phyloP scores from a whole-genome alignment of 192 early-diverging fungal species.

The Coemansia sp. region DNA sequence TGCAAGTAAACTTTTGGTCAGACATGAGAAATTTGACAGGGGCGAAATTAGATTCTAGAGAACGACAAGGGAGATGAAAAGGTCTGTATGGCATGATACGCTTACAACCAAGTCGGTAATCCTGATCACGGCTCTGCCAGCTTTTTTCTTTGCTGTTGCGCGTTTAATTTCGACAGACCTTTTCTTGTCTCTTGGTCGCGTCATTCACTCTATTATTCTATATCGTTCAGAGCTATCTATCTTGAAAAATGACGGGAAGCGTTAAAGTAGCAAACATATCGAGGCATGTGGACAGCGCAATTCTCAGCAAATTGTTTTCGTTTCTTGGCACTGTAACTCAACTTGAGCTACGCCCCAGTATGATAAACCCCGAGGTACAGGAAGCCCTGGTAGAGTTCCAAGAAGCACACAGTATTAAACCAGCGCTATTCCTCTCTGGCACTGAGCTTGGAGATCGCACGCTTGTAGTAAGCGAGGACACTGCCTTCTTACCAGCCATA shows the following conservation, averaged over 20 bases:
- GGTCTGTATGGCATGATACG: no score
- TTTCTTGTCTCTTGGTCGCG: constrained; percentile 1
- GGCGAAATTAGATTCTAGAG: neutral
- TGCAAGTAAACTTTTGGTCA: constrained; percentile 19
- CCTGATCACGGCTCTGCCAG: no score
- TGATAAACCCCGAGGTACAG: constrained; percentile 55
- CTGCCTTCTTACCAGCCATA: neutral
- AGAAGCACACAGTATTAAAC: constrained; percentile 43
- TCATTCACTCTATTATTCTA: neutral
- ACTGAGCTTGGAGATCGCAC: constrained; percentile 66
- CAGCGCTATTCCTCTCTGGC: constrained; percentile 66
- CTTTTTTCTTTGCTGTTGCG: no score
- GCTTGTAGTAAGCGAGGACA: constrained; percentile 54
- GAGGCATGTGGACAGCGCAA: constrained; percentile 54
- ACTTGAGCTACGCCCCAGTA: constrained; percentile 15
- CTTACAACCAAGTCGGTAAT: no score
- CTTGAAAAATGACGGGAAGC: neutral
- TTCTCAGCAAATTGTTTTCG: constrained; percentile 59
- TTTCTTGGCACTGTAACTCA: constrained; percentile 57
- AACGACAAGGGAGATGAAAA: neutral
- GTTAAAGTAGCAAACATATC: constrained; percentile 67
- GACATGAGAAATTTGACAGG: neutral
- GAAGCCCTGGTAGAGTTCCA: constrained; percentile 64
- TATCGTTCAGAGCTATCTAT: neutral
- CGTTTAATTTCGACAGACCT: no score